Conservation (phyloP, 805 yeast species). For the Yarrowia divulgata region DNA sequence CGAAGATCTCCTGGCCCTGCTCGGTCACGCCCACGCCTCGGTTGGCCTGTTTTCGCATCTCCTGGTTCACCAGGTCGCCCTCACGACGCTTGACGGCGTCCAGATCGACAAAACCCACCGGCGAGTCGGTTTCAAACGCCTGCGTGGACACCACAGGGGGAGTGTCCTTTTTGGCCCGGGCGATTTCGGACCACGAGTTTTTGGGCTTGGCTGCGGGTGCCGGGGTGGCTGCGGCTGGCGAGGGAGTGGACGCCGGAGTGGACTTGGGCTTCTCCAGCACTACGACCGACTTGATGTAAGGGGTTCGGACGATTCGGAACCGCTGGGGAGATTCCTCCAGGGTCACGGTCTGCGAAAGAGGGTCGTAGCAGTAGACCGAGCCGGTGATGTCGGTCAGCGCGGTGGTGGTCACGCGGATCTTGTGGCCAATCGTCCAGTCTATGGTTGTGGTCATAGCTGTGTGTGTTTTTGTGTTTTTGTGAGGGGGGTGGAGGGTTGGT, state of each 20-base stretch:
- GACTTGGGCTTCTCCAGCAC: conserved; percentile 54
- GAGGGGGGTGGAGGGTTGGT: background rate
- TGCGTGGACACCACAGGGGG: conserved; percentile 20
- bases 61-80: conserved; percentile 11
- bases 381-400: conserved; percentile 68
- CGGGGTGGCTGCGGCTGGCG: background rate
- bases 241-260: conserved; percentile 22
- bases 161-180: conserved; percentile 31
- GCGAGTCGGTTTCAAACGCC: conserved; percentile 10
- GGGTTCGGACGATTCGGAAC: conserved; percentile 62
- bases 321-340: conserved; percentile 47
- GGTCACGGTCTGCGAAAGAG: conserved; percentile 56
- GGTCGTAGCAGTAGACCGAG: conserved; percentile 65
- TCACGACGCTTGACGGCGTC: conserved; percentile 14
- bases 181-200: conserved; percentile 39
- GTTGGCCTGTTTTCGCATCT: conserved; percentile 9
- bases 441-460: conserved; percentile 24
- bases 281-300: conserved; percentile 63
- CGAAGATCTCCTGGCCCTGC: conserved; percentile 58
- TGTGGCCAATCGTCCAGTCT: conserved; percentile 39
- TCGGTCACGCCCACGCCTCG: conserved; percentile 51
- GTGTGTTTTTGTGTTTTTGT: too few relatives aligned
- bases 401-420: conserved; percentile 65
- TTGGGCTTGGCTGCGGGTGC: conserved; percentile 30
- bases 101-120: conserved; percentile 26